Evolutionary conservation across 2,329 filamentous ascomycete species (phyloP).

Genomic region (Epichloe coenophiala): DNA sequence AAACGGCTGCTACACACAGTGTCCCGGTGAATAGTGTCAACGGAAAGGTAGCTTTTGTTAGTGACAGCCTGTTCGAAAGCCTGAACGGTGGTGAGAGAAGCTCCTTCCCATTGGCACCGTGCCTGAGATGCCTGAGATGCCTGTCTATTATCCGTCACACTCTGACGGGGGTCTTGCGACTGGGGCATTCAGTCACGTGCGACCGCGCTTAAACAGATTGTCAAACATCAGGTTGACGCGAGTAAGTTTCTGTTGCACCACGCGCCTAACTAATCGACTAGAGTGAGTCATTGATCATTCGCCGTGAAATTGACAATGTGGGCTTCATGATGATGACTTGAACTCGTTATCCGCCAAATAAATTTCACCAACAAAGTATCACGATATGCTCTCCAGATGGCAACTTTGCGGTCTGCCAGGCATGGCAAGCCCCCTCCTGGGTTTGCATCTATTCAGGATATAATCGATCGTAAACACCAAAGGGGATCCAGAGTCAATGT

Average conservation of each 20-base stretch:
- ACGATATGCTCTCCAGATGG: constrained; percentile 4
- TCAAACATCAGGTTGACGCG: neutral
- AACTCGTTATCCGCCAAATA: neutral
- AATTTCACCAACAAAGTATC: neutral
- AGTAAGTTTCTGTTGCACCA: neutral
- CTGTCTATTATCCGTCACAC: too few species aligned
- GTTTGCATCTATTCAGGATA: constrained; percentile 22
- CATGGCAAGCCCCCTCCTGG: constrained; percentile 10
- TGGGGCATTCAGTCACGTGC: constrained; percentile 1
- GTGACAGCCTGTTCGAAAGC: neutral
- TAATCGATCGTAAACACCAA: constrained; percentile 27
- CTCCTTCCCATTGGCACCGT: neutral
- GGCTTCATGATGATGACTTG: neutral
- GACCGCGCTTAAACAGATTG: neutral
- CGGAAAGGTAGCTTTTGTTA: neutral
- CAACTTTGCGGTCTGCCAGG: constrained; percentile 2
- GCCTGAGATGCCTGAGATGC: too few species aligned
- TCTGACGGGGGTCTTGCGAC: neutral
- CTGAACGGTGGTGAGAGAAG: neutral
- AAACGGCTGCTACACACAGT: neutral
- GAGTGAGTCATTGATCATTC: neutral
- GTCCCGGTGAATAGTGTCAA: neutral
- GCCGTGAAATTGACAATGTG: neutral
- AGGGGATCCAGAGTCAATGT: constrained; percentile 35
- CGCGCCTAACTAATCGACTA: neutral